Percentiles rank a stretch among this genome's conserved stretches.
Evolutionary conservation across 805 yeast genomes (phyloP).

Genomic region (Candida suzukii): DNA sequence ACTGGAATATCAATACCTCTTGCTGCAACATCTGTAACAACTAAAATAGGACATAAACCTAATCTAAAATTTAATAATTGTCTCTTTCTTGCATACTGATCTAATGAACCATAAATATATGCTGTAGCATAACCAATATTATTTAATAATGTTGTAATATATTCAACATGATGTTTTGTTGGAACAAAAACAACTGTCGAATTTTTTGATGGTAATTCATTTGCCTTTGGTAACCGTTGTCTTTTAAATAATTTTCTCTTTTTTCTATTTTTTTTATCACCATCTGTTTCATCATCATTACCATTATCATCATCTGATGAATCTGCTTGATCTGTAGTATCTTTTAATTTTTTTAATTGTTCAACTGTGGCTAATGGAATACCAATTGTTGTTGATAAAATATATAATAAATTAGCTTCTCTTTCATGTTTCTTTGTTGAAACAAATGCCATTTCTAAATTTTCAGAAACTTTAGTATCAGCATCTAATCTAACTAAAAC

Average conservation of each 20-base stretch:
- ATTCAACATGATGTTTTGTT: slow-evolving; percentile 97
- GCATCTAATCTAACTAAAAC: slow-evolving; percentile 89
- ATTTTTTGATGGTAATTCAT: slow-evolving; percentile 72
- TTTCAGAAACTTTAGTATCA: slow-evolving; percentile 83
- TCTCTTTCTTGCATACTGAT: slow-evolving; percentile 88
- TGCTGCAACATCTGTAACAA: slow-evolving; percentile 97
- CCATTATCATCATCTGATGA: slow-evolving; percentile 49
- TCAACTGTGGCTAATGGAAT: slow-evolving; percentile 76
- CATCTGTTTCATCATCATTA: slow-evolving; percentile 32
- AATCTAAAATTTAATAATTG: slow-evolving; percentile 80
- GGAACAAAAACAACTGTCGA: slow-evolving; percentile 95
- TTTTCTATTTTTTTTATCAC: slow-evolving; percentile 26
- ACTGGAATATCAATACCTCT: slow-evolving; percentile 98
- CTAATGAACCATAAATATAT: slow-evolving; percentile 88
- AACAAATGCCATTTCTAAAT: slow-evolving; percentile 84
- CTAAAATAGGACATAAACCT: slow-evolving; percentile 79
- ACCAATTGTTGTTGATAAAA: slow-evolving; percentile 80
- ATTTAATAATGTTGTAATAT: slow-evolving; percentile 60
- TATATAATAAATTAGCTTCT: slow-evolving; percentile 73
- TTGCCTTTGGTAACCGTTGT: slow-evolving; percentile 67
- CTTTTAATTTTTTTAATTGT: slow-evolving; percentile 47
- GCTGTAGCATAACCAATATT: slow-evolving; percentile 81
- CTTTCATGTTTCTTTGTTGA: slow-evolving; percentile 78
- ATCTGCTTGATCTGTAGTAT: slow-evolving; percentile 39
- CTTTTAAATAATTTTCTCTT: slow-evolving; percentile 36